Evolutionary conservation across 78 protist genomes (phyloP), one percentile per base, ranked within the genome.

Genomic region (Dictyostelium intermedium): DNA sequence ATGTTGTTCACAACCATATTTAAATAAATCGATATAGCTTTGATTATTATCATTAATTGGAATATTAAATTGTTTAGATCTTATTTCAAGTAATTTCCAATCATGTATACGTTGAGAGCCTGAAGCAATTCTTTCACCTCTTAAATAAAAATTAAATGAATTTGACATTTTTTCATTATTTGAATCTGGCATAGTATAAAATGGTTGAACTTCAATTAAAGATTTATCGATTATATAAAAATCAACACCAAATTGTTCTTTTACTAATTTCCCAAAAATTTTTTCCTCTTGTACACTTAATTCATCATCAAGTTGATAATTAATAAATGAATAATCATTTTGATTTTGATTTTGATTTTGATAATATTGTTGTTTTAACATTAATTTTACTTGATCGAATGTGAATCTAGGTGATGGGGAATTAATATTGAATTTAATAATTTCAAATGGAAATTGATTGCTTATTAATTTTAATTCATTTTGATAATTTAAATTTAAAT

Each of bases 21-120:
- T 79, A 96, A 99, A 99, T 34, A 99, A 23, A 63, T 99, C 99
- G 50, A 98, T n/a, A 97, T 99, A 99, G n/a, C 53, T 37, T 32
- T 77, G 81, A 80, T 97, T 82, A 32, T 92, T 34, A 30, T 20
- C 13, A 27, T 91, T 81, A 39, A 56, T 56, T 2, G 23, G 53
- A 45, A 45, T 8, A 80, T 96, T 25, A 96, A 16, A 72, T 18
- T 72, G 80, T 34, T 27, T 82, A 45, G 95, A 96, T 32, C 82
- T 45, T 60, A 84, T 85, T 63, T 37, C 41, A 32, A 99, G 97
- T 78, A 98, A 9, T 23, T 1, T 93, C 7, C 99, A 91, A 95
- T 99, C 99, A 98, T 99, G 99, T 23, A 99, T 61, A 53, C 99
- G 98, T 97, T 99, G 99, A 8, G 99, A 99, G 23, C 99, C 99